Base-by-base conservation (phyloP, 1,139 yeast genomes). In the Yamadazyma kanchanaburiensis region DNA sequence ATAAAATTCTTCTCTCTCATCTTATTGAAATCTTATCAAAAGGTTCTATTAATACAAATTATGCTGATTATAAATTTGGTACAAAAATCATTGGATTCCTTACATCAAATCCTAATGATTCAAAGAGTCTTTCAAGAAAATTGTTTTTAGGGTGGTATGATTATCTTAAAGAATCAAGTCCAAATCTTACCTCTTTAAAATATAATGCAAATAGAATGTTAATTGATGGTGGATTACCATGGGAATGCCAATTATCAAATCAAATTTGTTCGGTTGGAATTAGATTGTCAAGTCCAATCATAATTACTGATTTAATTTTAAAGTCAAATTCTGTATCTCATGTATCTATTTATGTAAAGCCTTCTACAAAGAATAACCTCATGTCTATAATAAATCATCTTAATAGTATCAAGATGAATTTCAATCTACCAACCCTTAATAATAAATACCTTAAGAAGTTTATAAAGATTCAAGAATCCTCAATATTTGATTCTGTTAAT, bases 61-160 rank as follows among this genome's bases (percentile, higher is more conserved):
- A 61, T 43, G 73, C 73, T 4, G 70, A 64, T 35, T 66, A 61
- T 40, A 55, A 48, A 17, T 45, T 59, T 4, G 73, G 73, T 1
- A 43, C 72, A 1, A 48, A 72, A 29, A 60, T 66, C 2, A 46
- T 67, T 12, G 74, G 74, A 4, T 67, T 64, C 34, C 48, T 67
- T 21, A 66, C 73, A 3, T 47, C 48, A 16, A 28, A 41, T 2
- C 46, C 51, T 1, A 29, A 18, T 15, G 42, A 12, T 15, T 28
- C n/a, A 20, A 24, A 33, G 37, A 44, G 58, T 6, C 28, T 58
- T 6, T 27, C 40, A 4, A 43, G 69, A 12, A 58, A 50, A 28
- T 13, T 63, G 9, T 47, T 65, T 13, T 42, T 61, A 15, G 73
- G 72, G 0, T 66, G 73, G 73, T 64, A 55, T 37, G 69, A 64